phyloP scores from a whole-genome alignment of 208 protist genomes.

The Leptomonas pyrrhocoris region DNA sequence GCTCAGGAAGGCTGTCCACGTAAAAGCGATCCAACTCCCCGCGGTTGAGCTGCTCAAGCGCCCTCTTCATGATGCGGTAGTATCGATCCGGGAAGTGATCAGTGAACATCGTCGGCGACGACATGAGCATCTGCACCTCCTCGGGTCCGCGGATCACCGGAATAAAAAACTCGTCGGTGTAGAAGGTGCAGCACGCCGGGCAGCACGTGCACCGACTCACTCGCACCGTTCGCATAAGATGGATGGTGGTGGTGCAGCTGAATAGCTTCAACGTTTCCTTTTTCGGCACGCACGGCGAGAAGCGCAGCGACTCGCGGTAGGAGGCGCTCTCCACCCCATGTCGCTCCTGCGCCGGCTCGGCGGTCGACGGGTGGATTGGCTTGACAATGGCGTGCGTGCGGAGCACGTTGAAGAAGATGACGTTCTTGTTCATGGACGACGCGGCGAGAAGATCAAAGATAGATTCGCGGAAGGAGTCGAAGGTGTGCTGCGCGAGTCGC shows the following conservation, averaged over 20 bases:
- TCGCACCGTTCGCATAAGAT: conserved; percentile 70
- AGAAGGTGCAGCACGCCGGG: conserved; percentile 27
- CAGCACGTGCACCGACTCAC: conserved; percentile 21
- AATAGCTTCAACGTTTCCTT: conserved; percentile 44
- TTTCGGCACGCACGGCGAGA: conserved; percentile 20
- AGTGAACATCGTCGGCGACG: conserved; percentile 74
- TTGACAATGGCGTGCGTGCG: conserved; percentile 36
- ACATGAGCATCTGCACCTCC: conserved; percentile 75
- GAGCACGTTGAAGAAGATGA: conserved; percentile 61
- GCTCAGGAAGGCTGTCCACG: conserved; percentile 18
- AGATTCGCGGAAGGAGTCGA: conserved; percentile 73
- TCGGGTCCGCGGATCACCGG: conserved; percentile 53
- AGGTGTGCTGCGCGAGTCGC: conserved; percentile 76
- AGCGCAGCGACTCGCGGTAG: conserved; percentile 48
- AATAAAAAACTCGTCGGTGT: conserved; percentile 64
- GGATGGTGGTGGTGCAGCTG: conserved; percentile 68
- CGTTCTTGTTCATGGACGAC: conserved; percentile 61
- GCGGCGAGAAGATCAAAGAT: conserved; percentile 74
- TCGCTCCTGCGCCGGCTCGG: not conserved
- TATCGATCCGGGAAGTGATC: conserved; percentile 90
- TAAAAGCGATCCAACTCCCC: conserved; percentile 85
- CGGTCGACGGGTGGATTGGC: conserved; percentile 31
- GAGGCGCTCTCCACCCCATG: conserved; percentile 32
- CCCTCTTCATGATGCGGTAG: conserved; percentile 51
- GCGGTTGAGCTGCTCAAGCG: conserved; percentile 41